Percentiles rank a stretch among this genome's conserved stretches.
Evolutionary conservation across 305 asterid species (phyloP).

Genomic region (Fraxinus xanthoxyloides): DNA sequence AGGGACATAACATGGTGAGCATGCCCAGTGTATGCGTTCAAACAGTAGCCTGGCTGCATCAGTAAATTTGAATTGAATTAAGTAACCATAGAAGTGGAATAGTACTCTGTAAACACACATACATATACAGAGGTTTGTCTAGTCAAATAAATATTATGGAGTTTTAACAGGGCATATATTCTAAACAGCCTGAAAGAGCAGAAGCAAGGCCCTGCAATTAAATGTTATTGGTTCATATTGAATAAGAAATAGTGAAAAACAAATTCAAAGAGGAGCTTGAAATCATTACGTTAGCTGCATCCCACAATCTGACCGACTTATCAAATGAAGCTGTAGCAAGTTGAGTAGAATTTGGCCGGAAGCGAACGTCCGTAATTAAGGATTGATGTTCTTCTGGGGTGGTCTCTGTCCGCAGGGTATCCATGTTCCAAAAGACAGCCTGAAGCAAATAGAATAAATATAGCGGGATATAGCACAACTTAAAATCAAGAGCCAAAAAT

Average conservation of each 20-base stretch:
- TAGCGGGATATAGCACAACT: not conserved
- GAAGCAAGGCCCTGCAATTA: not conserved
- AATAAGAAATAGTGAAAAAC: constrained; percentile 17
- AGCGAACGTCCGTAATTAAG: constrained; percentile 86
- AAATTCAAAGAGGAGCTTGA: constrained; percentile 12
- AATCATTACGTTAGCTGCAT: constrained; percentile 72
- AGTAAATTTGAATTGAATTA: constrained; percentile 22
- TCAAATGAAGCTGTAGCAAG: constrained; percentile 92
- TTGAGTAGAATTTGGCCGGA: constrained; percentile 88
- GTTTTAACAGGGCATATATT: not conserved
- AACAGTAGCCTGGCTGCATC: constrained; percentile 88
- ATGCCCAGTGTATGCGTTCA: constrained; percentile 81
- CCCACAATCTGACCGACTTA: constrained; percentile 98
- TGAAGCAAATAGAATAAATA: constrained; percentile 26
- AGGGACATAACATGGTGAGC: constrained; percentile 75
- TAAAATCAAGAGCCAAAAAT: constrained; percentile 4
- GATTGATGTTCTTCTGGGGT: constrained; percentile 85
- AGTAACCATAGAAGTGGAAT: constrained; percentile 1
- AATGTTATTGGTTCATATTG: not conserved
- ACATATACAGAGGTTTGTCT: not conserved
- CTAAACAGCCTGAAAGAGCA: not conserved
- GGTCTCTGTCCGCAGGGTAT: constrained; percentile 71
- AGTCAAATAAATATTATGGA: not conserved
- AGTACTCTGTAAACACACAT: not conserved
- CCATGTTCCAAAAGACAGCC: constrained; percentile 99